These are phyloP conservation scores for Sordaria brevicollis DNA, from an alignment of 495 filamentous ascomycete species.

Conservation along the genomic window DNA sequence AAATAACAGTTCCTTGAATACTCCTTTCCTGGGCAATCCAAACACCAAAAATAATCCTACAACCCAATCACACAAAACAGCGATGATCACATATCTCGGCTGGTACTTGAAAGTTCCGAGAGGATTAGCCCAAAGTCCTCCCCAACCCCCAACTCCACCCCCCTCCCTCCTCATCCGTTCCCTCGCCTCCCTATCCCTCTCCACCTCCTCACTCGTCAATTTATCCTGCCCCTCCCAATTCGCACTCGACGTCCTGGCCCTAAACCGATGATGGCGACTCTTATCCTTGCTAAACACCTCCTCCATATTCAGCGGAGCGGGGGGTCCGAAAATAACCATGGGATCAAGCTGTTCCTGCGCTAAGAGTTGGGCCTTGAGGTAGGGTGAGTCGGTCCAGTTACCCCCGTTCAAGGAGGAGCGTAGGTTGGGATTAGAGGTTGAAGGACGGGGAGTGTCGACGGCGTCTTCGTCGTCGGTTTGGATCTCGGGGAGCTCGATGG, in stretches of 20 bases:
- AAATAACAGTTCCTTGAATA: no score
- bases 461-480: constrained; percentile 80
- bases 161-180: constrained; percentile 74
- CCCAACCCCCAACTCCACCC: constrained; percentile 66
- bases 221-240: constrained; percentile 85
- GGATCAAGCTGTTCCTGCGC: constrained; percentile 77
- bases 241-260: constrained; percentile 80
- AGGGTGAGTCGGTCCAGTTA: constrained; percentile 75
- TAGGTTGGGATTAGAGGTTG: not conserved
- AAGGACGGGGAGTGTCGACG: constrained; percentile 28
- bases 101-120: no score
- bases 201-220: constrained; percentile 80
- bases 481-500: constrained; percentile 79
- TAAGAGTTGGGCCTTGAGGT: constrained; percentile 55
- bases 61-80: not conserved
- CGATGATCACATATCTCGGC: no score
- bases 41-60: not conserved
- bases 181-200: constrained; percentile 67
- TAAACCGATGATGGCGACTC: constrained; percentile 72
- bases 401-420: constrained; percentile 29
- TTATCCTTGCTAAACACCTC: constrained; percentile 83
- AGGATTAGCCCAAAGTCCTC: not conserved
- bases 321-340: constrained; percentile 80
- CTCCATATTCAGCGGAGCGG: constrained; percentile 79
- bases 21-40: no score